Evolutionary conservation across 345 rosid species (phyloP), one percentile per base, ranked within the genome.

Genomic region (Linum usitatissimum): DNA sequence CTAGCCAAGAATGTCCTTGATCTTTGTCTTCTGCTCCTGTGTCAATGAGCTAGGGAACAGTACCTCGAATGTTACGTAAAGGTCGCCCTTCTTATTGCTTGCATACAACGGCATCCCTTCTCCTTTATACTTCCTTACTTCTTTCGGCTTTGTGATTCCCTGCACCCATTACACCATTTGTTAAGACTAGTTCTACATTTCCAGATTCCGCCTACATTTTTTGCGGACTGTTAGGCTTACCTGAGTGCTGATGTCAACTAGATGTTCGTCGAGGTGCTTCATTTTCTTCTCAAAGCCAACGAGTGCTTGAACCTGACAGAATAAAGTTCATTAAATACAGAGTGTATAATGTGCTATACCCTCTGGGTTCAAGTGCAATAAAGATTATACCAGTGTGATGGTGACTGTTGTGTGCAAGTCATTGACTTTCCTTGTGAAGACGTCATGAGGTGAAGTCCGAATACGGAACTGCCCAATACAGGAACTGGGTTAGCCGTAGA

Each of bases 81-180:
- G 91, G 66, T 90, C 84, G 1, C 96, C 99, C 69, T 85, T 94
- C 87, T 90, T 90, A 18, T 70, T 82, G 76, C 93, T 90, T 62
- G 68, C 79, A 74, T 90, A 90, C 78, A 84, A 64, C 12, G 97
- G 97, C 99, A 93, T 93, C 49, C 99, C 99, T 81, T 93, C 97
- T 18, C 92, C 99, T 80, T 82, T 90, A 61, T 90, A 80, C 80
- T 83, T 94, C 57, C 78, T 79, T 74, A 90, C 93, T 76, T 86
- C 91, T 71, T 94, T 94, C 0, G 99, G 97, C 73, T 88, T 90
- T 1, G 93, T 94, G 57, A 94, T 82, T 70, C 86, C 96, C 99
- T 94, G 84, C 34, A 49, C 39, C 76, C 10, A 42, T 13, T 57
- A 53, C 8, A 48, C 28, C 1, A 48, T 13, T 4, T 18, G 66